Conservation (phyloP, 2,329 filamentous ascomycete genomes). For the Pseudocercospora eumusae region DNA sequence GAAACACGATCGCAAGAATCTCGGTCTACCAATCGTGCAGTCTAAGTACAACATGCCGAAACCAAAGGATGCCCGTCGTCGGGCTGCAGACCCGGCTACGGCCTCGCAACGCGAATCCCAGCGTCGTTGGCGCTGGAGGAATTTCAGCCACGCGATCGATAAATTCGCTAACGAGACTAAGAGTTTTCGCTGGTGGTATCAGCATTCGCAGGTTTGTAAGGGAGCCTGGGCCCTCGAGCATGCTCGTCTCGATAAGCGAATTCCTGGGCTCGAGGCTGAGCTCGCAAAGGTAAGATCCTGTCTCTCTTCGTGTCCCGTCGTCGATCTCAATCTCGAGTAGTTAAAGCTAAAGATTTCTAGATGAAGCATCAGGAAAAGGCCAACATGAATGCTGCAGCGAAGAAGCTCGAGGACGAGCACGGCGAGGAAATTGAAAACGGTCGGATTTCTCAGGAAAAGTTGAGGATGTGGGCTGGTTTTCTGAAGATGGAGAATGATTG, state of each 20-base stretch:
- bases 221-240: neutral
- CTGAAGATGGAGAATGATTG: neutral
- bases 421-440: conserved; percentile 1
- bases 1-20: neutral
- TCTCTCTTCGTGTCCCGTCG: neutral
- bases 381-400: neutral
- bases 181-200: neutral
- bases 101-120: neutral
- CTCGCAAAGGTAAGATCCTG: neutral
- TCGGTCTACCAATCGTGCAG: neutral
- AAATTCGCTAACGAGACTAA: neutral
- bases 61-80: neutral
- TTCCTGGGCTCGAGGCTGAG: neutral
- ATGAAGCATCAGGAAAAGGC: neutral
- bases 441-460: neutral
- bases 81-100: neutral
- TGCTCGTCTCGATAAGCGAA: neutral
- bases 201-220: neutral
- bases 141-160: neutral
- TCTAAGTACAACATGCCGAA: neutral
- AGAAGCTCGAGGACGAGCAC: neutral
- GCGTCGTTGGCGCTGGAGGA: neutral
- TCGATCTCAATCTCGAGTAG: neutral
- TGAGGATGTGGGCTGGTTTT: neutral
- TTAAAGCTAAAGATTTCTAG: neutral